These are phyloP conservation scores for Rhodotorula graminis DNA, from an alignment of 768 basidiomycete genomes.

Conservation along the genomic window DNA sequence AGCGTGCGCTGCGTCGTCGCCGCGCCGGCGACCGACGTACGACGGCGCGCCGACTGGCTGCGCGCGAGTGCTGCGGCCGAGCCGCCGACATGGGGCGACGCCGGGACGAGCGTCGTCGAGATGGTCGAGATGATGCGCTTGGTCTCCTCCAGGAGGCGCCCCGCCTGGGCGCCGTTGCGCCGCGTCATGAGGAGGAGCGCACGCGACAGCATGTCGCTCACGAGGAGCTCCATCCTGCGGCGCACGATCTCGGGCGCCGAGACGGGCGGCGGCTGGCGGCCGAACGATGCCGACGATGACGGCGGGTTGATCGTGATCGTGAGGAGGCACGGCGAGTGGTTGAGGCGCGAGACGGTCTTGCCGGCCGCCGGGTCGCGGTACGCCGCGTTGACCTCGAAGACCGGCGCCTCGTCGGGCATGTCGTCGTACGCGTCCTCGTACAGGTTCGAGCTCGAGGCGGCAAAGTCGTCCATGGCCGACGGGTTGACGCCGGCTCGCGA, in stretches of 20 bases:
- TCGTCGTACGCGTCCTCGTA: conserved; percentile 54
- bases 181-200: conserved; percentile 85
- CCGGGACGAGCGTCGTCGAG: conserved; percentile 6
- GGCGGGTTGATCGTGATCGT: conserved; percentile 81
- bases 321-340: conserved; percentile 79
- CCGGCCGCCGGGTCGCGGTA: conserved; percentile 85
- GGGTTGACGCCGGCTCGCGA: conserved; percentile 42
- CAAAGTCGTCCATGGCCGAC: conserved; percentile 31
- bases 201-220: conserved; percentile 95
- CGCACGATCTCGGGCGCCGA: conserved; percentile 88
- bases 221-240: conserved; percentile 90
- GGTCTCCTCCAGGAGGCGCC: conserved; percentile 62
- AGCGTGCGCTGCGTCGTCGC: conserved; percentile 54
- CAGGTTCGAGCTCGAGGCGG: conserved; percentile 35
- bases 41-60: not conserved
- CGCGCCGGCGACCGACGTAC: conserved; percentile 12
- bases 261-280: not conserved
- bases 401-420: conserved; percentile 96
- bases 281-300: not conserved
- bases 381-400: conserved; percentile 85
- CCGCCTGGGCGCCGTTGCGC: conserved; percentile 83
- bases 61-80: not conserved
- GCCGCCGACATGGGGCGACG: not conserved
- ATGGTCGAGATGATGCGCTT: conserved; percentile 88
- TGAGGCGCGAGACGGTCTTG: conserved; percentile 79